Evolutionary conservation across 169 alveolate genomes (phyloP), one percentile per base, ranked within the genome.

Genomic region (Cryptosporidium parvum): DNA sequence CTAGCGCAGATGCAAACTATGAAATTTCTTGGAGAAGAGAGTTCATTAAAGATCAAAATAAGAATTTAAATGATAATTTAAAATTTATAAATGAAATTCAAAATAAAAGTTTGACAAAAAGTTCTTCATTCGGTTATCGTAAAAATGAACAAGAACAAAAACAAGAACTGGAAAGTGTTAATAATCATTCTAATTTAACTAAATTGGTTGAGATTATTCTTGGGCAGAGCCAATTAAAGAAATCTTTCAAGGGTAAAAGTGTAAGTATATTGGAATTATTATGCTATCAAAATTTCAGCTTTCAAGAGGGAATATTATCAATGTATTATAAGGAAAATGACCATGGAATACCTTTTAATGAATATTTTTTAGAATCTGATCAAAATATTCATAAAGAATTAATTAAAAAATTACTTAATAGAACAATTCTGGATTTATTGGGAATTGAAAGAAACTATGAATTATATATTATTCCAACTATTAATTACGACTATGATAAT

Each of bases 361-460:
- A 37, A 8, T 26, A 56, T 37, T 59, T 73, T 73, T 6, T 0
- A 1, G 52, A 65, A 29, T 31, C 6, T 6, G 86, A 73, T 9
- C 21, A 31, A 33, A 59, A 58, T 4, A 12, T 16, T 12, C 7
- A 35, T 37, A 16, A 42, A 9, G 53, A 35, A 7, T 59, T 73
- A 33, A 26, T 73, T 26, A 42, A 73, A 18, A 29, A n/a, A 10
- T 33, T 73, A 5, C n/a, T 51, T 1, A 35, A 37, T 29, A 29
- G 16, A 18, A 18, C 33, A 26, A 37, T 33, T 18, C 23, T 73
- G 42, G 37, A 53, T 18, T 21, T 37, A 29, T 33, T 73, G 45
- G 86, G 70, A 3, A 52, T 73, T 58, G 86, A 73, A 31, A 73
- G 58, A n/a, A 71, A 70, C 16, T 73, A 73, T 37, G 72, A 73